These are phyloP conservation scores for Samsoniella hepiali DNA, from an alignment of 2,329 filamentous ascomycete species.

Conservation along the genomic window DNA sequence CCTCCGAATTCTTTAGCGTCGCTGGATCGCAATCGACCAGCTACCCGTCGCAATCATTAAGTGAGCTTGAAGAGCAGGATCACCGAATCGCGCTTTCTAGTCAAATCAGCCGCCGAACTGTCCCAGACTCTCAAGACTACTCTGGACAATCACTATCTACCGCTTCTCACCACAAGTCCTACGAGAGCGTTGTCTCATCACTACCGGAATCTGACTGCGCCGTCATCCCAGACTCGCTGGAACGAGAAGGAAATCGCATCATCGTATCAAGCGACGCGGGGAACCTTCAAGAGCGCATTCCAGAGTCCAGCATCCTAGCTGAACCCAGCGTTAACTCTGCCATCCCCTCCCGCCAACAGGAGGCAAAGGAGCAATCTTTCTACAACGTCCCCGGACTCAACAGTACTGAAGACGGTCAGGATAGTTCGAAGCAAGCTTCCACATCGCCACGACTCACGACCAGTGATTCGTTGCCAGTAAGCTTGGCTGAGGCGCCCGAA, in stretches of 20 bases:
- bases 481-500: not conserved
- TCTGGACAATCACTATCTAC: slow-evolving; percentile 27
- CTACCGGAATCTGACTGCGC: not conserved
- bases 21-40: slow-evolving; percentile 30
- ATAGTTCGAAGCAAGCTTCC: not conserved
- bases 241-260: slow-evolving; percentile 3
- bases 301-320: slow-evolving; percentile 2
- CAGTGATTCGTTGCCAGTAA: not conserved
- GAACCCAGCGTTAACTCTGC: not conserved
- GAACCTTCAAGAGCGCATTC: slow-evolving; percentile 1
- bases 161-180: slow-evolving; percentile 9
- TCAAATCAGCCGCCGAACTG: slow-evolving; percentile 35
- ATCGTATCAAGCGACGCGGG: not conserved
- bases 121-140: slow-evolving; percentile 44
- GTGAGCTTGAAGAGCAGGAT: slow-evolving; percentile 36
- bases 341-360: slow-evolving; percentile 12
- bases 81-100: slow-evolving; percentile 30
- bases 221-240: slow-evolving; percentile 23
- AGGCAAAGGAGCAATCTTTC: not conserved
- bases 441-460: not conserved
- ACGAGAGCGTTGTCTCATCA: slow-evolving; percentile 14
- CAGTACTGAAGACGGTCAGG: not conserved
- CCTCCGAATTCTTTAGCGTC: slow-evolving; percentile 35
- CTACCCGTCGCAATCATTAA: slow-evolving; percentile 31
- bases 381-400: not conserved